Evolutionary conservation across 1,284 basidiomycete genomes (phyloP).

Genomic region (Sporisorium exsertum): DNA sequence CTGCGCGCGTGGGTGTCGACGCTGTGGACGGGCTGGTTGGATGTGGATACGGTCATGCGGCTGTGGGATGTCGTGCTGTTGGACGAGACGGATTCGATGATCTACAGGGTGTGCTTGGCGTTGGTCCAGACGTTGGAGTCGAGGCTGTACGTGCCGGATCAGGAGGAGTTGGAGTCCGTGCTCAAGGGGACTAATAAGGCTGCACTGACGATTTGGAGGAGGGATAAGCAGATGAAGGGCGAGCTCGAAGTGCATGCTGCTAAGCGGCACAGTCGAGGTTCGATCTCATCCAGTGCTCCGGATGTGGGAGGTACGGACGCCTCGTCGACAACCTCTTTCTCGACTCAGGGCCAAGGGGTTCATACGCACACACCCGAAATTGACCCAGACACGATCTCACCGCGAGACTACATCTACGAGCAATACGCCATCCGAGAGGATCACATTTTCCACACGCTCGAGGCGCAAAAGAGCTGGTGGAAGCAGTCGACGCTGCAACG

Average conservation of each 20-base stretch:
- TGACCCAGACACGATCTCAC: constrained; percentile 18
- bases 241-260: constrained; percentile 14
- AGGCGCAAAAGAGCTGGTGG: constrained; percentile 63
- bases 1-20: constrained; percentile 56
- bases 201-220: constrained; percentile 57
- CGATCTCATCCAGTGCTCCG: background rate
- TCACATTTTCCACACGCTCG: constrained; percentile 51
- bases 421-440: constrained; percentile 63
- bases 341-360: background rate
- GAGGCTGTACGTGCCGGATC: constrained; percentile 61
- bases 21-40: constrained; percentile 56
- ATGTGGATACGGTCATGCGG: constrained; percentile 59
- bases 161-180: constrained; percentile 50
- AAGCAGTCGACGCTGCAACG: constrained; percentile 60
- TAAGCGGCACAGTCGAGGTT: background rate
- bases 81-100: constrained; percentile 56
- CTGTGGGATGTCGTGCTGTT: constrained; percentile 64
- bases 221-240: constrained; percentile 34
- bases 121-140: constrained; percentile 59
- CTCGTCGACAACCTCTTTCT: background rate
- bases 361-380: background rate
- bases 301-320: background rate
- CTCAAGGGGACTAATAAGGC: constrained; percentile 58
- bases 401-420: constrained; percentile 62
- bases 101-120: constrained; percentile 61